Percentiles rank a stretch among this genome's conserved stretches.
phyloP scores from a whole-genome alignment of 2,329 filamentous ascomycete genomes.

The Scopulariopsis brevicaulis region DNA sequence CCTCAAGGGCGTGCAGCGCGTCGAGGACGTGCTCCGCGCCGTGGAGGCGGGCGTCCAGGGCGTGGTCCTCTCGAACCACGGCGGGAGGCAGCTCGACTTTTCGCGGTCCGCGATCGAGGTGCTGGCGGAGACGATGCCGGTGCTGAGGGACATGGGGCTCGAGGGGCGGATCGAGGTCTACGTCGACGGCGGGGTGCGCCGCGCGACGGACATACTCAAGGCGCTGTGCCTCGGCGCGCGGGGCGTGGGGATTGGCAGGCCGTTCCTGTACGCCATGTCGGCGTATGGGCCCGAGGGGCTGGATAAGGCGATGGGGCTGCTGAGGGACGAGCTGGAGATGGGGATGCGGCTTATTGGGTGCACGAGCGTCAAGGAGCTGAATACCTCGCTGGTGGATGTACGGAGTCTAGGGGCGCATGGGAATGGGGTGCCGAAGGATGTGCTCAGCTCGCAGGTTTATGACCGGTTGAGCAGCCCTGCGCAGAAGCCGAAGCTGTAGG shows the following conservation, averaged over 20 bases:
- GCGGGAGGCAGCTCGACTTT: conserved; percentile 87
- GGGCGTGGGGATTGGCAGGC: conserved; percentile 86
- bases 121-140: conserved; percentile 85
- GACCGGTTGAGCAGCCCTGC: conserved; percentile 40
- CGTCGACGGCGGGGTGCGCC: conserved; percentile 81
- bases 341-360: conserved; percentile 92
- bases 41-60: conserved; percentile 72
- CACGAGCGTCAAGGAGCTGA: conserved; percentile 62
- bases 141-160: conserved; percentile 61
- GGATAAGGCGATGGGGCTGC: conserved; percentile 80
- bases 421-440: conserved; percentile 35
- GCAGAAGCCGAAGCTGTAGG: conserved; percentile 30
- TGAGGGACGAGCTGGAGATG: conserved; percentile 98
- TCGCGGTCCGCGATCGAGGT: conserved; percentile 83
- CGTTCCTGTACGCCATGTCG: conserved; percentile 94
- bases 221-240: conserved; percentile 84
- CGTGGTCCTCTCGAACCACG: conserved; percentile 92
- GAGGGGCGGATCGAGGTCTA: conserved; percentile 75
- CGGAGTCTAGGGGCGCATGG: conserved; percentile 51
- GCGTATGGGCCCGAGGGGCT: conserved; percentile 82
- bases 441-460: conserved; percentile 36
- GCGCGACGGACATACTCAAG: conserved; percentile 91
- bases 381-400: conserved; percentile 69
- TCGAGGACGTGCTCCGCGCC: conserved; percentile 89
- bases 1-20: conserved; percentile 90